These are phyloP conservation scores for Globisporangium orthogonon DNA, from an alignment of 352 stramenopile genomes.

Conservation along the genomic window DNA sequence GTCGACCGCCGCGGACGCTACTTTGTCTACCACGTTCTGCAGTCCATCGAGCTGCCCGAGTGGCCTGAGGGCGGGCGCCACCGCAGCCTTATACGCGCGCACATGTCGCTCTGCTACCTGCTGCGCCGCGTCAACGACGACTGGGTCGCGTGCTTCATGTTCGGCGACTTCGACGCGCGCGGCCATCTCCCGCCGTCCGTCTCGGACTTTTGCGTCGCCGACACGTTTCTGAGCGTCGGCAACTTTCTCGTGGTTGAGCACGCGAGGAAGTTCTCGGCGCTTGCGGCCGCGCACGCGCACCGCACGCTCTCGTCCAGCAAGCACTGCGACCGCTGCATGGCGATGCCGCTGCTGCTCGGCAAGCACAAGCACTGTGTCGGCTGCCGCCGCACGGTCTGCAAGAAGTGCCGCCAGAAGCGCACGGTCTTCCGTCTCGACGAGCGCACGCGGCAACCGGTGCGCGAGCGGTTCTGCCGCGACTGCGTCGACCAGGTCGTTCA, in stretches of 20 bases:
- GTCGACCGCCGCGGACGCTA: slow-evolving; percentile 42
- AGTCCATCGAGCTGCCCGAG: slow-evolving; percentile 59
- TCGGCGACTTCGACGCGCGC: slow-evolving; percentile 37
- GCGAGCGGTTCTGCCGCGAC: slow-evolving; percentile 45
- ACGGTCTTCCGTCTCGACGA: slow-evolving; percentile 41
- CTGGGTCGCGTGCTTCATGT: slow-evolving; percentile 52
- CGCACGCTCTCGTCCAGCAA: slow-evolving; percentile 22
- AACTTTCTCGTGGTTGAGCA: slow-evolving; percentile 39
- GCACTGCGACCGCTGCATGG: slow-evolving; percentile 46
- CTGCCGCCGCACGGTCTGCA: slow-evolving; percentile 50
- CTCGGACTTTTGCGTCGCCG: slow-evolving; percentile 33
- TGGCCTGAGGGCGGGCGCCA: slow-evolving; percentile 26
- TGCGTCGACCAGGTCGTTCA: slow-evolving; percentile 45
- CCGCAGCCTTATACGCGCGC: slow-evolving; percentile 26
- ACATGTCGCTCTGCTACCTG: slow-evolving; percentile 55
- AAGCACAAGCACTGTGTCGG: slow-evolving; percentile 37
- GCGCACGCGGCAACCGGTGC: slow-evolving; percentile 34
- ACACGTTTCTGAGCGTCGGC: slow-evolving; percentile 37
- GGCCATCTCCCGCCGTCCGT: slow-evolving; percentile 31
- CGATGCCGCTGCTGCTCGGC: slow-evolving; percentile 25
- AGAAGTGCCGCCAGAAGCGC: slow-evolving; percentile 37
- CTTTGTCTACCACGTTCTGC: slow-evolving; percentile 53
- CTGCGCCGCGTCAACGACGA: slow-evolving; percentile 44
- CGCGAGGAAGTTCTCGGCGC: slow-evolving; percentile 46
- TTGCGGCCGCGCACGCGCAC: slow-evolving; percentile 30